phyloP scores from a whole-genome alignment of 139 green algal species.

The Chlamydomonas sphaeroides region DNA sequence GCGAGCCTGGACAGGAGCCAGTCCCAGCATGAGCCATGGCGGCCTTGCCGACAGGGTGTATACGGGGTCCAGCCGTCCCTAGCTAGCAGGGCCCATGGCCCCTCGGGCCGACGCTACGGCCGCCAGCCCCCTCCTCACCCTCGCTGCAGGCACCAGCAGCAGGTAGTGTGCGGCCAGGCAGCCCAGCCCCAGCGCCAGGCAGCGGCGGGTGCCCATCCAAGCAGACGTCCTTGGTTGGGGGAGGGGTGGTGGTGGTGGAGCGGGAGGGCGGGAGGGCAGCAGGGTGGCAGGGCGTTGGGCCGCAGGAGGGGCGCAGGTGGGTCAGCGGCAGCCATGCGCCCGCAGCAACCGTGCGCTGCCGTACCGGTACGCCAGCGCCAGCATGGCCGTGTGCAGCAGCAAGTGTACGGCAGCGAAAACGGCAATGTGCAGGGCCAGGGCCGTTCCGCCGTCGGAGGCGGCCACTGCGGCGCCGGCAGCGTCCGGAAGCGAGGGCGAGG shows the following conservation, averaged over 20 bases:
- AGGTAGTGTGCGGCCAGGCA: constrained; percentile 19
- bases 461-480: too few relatives aligned
- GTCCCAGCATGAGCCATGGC: not conserved
- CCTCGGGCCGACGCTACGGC: too few relatives aligned
- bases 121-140: too few relatives aligned
- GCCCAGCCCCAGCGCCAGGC: constrained; percentile 12
- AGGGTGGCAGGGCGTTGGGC: not conserved
- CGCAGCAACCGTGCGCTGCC: not conserved
- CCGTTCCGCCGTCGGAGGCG: too few relatives aligned
- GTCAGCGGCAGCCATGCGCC: not conserved
- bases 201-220: constrained; percentile 27
- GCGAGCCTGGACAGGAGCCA: too few relatives aligned
- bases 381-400: constrained; percentile 43
- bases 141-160: not conserved
- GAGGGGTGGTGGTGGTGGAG: not conserved
- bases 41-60: not conserved
- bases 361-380: constrained; percentile 34
- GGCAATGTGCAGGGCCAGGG: too few relatives aligned
- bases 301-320: not conserved
- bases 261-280: not conserved
- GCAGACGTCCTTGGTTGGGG: constrained; percentile 12
- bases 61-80: not conserved
- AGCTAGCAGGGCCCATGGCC: not conserved
- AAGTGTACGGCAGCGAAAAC: constrained; percentile 44
- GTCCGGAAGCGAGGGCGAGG: too few relatives aligned